Conservation (phyloP, 805 yeast genomes). For the Barnettozyma botsteinii region DNA sequence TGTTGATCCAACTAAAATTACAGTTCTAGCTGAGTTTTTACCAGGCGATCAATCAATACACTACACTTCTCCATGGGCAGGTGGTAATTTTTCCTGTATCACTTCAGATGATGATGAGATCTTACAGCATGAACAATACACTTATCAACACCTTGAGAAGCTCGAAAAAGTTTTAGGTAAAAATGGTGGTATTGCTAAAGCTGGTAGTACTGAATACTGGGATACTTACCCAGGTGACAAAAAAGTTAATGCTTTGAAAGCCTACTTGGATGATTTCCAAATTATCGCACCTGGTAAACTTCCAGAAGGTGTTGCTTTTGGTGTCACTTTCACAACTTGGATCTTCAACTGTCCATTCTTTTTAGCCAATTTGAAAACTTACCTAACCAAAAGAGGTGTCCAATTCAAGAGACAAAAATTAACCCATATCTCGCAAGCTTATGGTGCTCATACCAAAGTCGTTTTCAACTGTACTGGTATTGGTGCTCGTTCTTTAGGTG, state of each 20-base stretch:
- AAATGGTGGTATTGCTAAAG: conserved; percentile 45
- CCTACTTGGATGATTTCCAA: conserved; percentile 44
- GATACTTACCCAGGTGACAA: conserved; percentile 39
- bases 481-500: conserved; percentile 58
- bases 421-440: conserved; percentile 54
- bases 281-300: conserved; percentile 32
- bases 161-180: conserved; percentile 44
- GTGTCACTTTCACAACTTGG: conserved; percentile 53
- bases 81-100: conserved; percentile 56
- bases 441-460: conserved; percentile 24
- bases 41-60: conserved; percentile 76
- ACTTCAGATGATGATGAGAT: conserved; percentile 52
- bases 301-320: conserved; percentile 50
- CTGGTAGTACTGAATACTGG: conserved; percentile 57
- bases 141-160: conserved; percentile 43
- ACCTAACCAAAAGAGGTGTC: conserved; percentile 46
- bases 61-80: conserved; percentile 82
- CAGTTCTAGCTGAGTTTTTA: conserved; percentile 56
- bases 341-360: conserved; percentile 69
- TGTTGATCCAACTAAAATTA: conserved; percentile 37
- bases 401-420: conserved; percentile 40
- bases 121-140: conserved; percentile 47
- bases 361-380: conserved; percentile 39
- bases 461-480: conserved; percentile 78
- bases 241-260: conserved; percentile 42